Evolutionary conservation across 306 rosid genomes (phyloP), one percentile per base, ranked within the genome.

Genomic region (Gynostemma pentaphyllum): DNA sequence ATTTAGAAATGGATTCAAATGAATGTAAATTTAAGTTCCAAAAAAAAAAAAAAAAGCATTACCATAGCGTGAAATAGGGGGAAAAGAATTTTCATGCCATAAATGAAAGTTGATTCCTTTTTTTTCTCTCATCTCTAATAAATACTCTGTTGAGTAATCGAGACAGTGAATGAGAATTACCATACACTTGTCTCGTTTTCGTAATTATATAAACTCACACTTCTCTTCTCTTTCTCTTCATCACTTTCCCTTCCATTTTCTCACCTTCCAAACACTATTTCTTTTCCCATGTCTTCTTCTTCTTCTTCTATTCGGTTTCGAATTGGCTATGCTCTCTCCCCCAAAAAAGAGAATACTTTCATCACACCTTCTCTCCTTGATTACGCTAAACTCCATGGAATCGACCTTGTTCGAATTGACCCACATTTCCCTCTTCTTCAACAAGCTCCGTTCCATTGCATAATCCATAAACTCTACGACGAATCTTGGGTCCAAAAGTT

Each of bases 391-490:
- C 84, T 95, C 4, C 95, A 85, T 19, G 95, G 94, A 6, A 45
- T 90, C 47, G 78, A 87, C 39, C 94, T 90, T 15, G 76, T 85
- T 0, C 78, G 80, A 29, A 82, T 90, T 42, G 88, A 87, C 60
- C 32, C 57, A 4, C 76, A 42, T 4, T 39, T 42, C 8, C 22
- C 78, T 1, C 77, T 90, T 0, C 71, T 48, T 4, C 87, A 83
- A 61, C 97, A 90, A 54, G 88, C 88, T 0, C 97, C 94, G 11
- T 81, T 90, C 72, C 87, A 90, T 50, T 85, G 94, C 69, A 60
- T 90, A 48, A 86, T 90, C 63, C 97, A 90, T 79, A 90, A 90
- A 68, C 81, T 81, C 49, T 87, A 90, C 82, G 95, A 94, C 11
- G 75, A 62, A 5, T 88, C 85, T 19, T 90, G 97, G 97, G 72